phyloP scores from a whole-genome alignment of 2,329 filamentous ascomycete genomes.

The Diaporthe australafricana region DNA sequence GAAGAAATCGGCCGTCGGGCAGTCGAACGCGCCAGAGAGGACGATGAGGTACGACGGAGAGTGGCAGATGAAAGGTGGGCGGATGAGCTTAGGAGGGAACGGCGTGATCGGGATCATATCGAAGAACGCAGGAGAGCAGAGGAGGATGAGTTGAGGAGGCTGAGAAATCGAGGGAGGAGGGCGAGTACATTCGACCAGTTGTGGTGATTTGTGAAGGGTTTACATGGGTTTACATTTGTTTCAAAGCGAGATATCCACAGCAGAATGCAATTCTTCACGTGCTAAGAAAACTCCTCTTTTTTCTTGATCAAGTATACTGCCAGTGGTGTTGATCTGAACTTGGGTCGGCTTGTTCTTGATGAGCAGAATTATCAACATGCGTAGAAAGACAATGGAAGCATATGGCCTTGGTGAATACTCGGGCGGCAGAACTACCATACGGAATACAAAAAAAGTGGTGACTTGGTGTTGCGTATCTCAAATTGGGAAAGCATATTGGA shows the following conservation, averaged over 20 bases:
- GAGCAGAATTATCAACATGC: neutral
- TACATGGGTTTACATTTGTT: neutral
- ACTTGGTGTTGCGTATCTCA: too few relatives aligned
- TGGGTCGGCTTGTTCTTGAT: neutral
- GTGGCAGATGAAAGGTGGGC: neutral
- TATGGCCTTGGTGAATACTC: too few relatives aligned
- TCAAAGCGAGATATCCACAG: neutral
- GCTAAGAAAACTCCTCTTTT: too few relatives aligned
- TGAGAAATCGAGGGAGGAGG: conserved; percentile 7
- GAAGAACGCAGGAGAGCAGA: conserved; percentile 6
- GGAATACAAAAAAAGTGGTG: too few relatives aligned
- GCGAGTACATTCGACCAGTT: neutral
- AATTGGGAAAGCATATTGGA: too few relatives aligned
- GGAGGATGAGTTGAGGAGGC: neutral
- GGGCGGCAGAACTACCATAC: too few relatives aligned
- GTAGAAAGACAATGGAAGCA: too few relatives aligned
- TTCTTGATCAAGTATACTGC: too few relatives aligned
- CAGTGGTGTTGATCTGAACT: neutral
- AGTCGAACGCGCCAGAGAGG: neutral
- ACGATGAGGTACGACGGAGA: neutral
- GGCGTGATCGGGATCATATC: neutral
- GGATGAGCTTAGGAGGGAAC: conserved; percentile 1
- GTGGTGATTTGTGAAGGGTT: neutral
- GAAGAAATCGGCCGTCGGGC: neutral
- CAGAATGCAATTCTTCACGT: neutral